Evolutionary conservation across 768 basidiomycete species (phyloP).

Genomic region (Lactarius hengduanensis): DNA sequence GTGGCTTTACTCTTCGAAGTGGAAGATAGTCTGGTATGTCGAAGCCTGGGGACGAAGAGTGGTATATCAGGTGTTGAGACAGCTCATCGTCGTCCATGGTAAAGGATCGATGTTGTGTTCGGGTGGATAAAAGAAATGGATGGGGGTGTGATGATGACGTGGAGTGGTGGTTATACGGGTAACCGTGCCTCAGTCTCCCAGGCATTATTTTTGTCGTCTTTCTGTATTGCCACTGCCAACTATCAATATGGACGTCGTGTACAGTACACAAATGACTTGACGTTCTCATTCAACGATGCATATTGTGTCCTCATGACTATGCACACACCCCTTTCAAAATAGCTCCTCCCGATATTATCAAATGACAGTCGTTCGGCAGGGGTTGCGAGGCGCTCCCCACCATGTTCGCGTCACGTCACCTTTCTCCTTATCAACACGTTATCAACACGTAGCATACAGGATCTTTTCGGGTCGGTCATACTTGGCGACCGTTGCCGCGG

Average conservation of each 20-base stretch:
- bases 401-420: background rate
- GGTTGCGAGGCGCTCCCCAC: background rate
- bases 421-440: background rate
- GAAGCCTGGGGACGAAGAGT: constrained; percentile 36
- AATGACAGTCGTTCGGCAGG: background rate
- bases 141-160: constrained; percentile 22
- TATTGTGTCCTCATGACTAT: background rate
- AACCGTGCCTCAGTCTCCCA: constrained; percentile 15
- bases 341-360: background rate
- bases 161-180: constrained; percentile 18
- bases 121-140: constrained; percentile 3
- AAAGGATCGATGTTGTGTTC: constrained; percentile 5
- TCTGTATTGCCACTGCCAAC: background rate
- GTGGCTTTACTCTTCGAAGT: constrained; percentile 68
- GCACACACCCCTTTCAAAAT: background rate
- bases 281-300: background rate
- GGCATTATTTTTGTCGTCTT: constrained; percentile 3
- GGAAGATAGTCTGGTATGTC: constrained; percentile 63
- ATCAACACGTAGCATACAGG: background rate
- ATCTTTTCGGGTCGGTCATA: background rate
- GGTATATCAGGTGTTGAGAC: constrained; percentile 20
- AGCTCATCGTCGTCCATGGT: constrained; percentile 21
- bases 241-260: background rate
- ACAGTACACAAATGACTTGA: background rate
- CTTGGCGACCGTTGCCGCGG: background rate